Evolutionary conservation across 345 rosid genomes (phyloP), one percentile per base, ranked within the genome.

Genomic region (Combretum micranthum): DNA sequence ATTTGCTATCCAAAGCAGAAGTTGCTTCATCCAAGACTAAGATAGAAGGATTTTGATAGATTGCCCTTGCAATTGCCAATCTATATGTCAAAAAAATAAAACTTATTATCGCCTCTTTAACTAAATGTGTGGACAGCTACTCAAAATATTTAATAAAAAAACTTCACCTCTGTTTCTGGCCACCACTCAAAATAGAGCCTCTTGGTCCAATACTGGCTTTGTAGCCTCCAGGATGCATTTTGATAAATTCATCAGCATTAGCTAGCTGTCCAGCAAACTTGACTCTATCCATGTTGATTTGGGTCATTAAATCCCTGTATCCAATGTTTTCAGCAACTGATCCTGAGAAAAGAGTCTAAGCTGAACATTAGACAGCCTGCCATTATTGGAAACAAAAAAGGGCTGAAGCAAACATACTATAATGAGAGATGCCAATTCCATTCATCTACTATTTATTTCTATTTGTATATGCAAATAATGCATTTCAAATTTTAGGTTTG

Each of bases 11-110:
- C 56, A 93, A 70, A 21, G 97, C 99, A 61, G 97, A 93, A 52
- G 99, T 93, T 64, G 99, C 99, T 79, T 93, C 99, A 70, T 93
- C 99, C 77, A 93, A 79, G 56, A 93, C 81, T 75, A 93, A 67
- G 66, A 93, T 74, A 16, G 91, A 77, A 20, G 91, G 77, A 53
- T 83, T 77, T 70, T 87, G 93, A 64, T 93, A 87, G 18, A 93
- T 75, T 46, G 97, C 97, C 73, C 99, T 83, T 47, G 97, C 96
- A 26, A 93, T 93, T 54, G 97, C 96, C 66, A 93, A 65, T 71
- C 97, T 92, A 80, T 75, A 67, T 60, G 37, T 3, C 25, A 25
- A 63, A 20, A 12, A 42, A 22, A 50, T 19, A 11, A 46, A 46
- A 47, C 12, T 18, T 18, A n/a, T 4, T 42, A 3, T 37, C 18